Conservation (phyloP, 2,329 filamentous ascomycete genomes). For the Ramichloridium luteum region DNA sequence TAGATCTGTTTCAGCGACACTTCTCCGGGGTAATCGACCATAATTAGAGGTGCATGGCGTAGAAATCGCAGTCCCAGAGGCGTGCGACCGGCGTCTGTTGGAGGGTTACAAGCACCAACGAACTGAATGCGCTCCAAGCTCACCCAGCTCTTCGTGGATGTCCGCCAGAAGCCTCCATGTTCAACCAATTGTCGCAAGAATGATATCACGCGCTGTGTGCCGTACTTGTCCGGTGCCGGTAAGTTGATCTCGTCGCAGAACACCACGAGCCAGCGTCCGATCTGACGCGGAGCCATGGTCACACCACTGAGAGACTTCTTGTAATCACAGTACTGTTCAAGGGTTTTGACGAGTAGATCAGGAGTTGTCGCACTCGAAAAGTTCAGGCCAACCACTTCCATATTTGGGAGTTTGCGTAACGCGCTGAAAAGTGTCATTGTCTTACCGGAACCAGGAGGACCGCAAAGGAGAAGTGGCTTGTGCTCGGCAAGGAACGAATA, state of each 20-base stretch:
- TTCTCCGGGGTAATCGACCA: slow-evolving; percentile 98
- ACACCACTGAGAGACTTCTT: slow-evolving; percentile 96
- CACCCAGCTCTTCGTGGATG: slow-evolving; percentile 95
- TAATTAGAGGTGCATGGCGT: slow-evolving; percentile 92
- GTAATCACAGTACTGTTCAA: slow-evolving; percentile 99
- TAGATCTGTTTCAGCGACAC: slow-evolving; percentile 93
- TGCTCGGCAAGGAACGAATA: slow-evolving; percentile 99
- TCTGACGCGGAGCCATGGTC: slow-evolving; percentile 88
- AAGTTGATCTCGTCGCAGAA: slow-evolving; percentile 99
- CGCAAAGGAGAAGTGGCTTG: slow-evolving; percentile 90
- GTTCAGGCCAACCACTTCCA: slow-evolving; percentile 98
- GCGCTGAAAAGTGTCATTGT: slow-evolving; percentile 99
- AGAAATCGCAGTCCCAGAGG: slow-evolving; percentile 88
- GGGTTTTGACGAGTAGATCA: slow-evolving; percentile 95
- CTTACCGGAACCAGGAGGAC: slow-evolving; percentile 95
- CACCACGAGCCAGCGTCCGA: slow-evolving; percentile 92
- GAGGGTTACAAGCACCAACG: slow-evolving; percentile 95
- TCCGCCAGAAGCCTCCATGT: slow-evolving; percentile 98
- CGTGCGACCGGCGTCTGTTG: slow-evolving; percentile 91
- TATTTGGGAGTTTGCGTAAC: slow-evolving; percentile 88
- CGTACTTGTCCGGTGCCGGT: slow-evolving; percentile 93
- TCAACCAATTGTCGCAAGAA: slow-evolving; percentile 96
- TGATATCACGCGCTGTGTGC: slow-evolving; percentile 91
- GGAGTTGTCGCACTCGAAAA: slow-evolving; percentile 98
- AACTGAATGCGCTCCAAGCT: slow-evolving; percentile 97